A percentile compares a stretch with the other conserved stretches of the same genome.
phyloP scores from a whole-genome alignment of 2,329 filamentous ascomycete genomes.

The Ceratocystis papillata region DNA sequence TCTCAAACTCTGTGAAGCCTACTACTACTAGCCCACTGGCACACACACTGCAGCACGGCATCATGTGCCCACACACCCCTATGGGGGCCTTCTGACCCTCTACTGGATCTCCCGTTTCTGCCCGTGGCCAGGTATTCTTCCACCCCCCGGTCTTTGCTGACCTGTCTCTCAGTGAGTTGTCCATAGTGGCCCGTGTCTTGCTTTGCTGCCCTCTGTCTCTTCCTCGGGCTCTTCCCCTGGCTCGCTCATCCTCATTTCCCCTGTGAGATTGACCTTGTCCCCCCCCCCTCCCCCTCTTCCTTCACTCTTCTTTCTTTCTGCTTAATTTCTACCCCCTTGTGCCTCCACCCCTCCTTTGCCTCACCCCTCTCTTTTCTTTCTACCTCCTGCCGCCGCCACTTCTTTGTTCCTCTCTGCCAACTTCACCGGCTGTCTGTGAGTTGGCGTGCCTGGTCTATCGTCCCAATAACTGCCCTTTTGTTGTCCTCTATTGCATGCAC shows the following conservation, averaged over 20 bases:
- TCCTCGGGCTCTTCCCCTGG: conserved; percentile 16
- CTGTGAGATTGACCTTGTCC: conserved; percentile 16
- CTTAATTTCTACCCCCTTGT: conserved; percentile 1
- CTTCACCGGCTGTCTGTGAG: conserved; percentile 1
- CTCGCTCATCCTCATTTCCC: conserved; percentile 21
- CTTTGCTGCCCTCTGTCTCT: conserved; percentile 1
- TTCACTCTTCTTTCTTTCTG: neutral
- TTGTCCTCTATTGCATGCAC: neutral
- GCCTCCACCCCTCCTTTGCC: neutral
- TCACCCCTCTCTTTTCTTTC: conserved; percentile 5
- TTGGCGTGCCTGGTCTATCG: conserved; percentile 6
- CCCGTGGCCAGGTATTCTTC: neutral
- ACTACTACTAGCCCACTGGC: neutral
- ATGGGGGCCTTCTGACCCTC: neutral
- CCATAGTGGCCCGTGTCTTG: conserved; percentile 2
- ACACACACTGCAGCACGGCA: neutral
- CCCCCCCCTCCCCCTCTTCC: neutral
- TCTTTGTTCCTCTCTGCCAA: conserved; percentile 20
- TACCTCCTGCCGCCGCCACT: neutral
- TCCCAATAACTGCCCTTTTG: neutral
- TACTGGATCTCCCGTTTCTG: neutral
- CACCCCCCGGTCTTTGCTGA: conserved; percentile 3
- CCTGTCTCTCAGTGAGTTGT: neutral
- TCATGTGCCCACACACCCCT: neutral
- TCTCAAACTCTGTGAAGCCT: neutral